Evolutionary conservation across 305 asterid genomes (phyloP).

Genomic region (Solanum hybrid): DNA sequence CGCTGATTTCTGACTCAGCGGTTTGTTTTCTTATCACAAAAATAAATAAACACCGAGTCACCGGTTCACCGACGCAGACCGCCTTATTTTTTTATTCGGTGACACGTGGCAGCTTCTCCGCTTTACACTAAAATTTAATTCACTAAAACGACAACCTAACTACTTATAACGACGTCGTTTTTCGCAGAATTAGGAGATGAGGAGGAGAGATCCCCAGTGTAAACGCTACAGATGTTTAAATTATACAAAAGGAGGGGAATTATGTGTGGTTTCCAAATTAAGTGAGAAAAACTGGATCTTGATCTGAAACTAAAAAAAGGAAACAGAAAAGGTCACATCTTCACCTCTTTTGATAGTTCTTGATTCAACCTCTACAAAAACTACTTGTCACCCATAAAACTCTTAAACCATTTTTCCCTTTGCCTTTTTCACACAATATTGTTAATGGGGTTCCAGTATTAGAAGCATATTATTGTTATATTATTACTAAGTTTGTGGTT

Average conservation of each 20-base stretch:
- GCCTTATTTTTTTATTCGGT: not conserved
- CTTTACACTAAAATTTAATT: not conserved
- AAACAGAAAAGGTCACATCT: not conserved
- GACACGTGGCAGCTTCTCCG: not conserved
- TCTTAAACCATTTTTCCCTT: not conserved
- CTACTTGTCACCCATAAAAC: constrained; percentile 7
- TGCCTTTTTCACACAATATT: not conserved
- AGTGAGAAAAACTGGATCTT: constrained; percentile 6
- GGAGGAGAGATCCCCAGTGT: not conserved
- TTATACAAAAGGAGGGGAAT: not conserved
- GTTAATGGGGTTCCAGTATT: not conserved
- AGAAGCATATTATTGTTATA: not conserved
- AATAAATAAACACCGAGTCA: not conserved
- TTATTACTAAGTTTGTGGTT: not conserved
- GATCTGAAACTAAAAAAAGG: not conserved
- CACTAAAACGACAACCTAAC: not conserved
- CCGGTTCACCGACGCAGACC: not conserved
- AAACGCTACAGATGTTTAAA: constrained; percentile 5
- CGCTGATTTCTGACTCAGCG: not conserved
- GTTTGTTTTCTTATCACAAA: not conserved
- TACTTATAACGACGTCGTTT: not conserved
- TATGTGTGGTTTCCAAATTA: not conserved
- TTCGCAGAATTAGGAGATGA: not conserved
- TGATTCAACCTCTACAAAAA: constrained; percentile 3
- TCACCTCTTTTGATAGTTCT: not conserved